Evolutionary conservation across 2,329 filamentous ascomycete genomes (phyloP), one percentile per base, ranked within the genome.

Genomic region (Alternaria longipes): DNA sequence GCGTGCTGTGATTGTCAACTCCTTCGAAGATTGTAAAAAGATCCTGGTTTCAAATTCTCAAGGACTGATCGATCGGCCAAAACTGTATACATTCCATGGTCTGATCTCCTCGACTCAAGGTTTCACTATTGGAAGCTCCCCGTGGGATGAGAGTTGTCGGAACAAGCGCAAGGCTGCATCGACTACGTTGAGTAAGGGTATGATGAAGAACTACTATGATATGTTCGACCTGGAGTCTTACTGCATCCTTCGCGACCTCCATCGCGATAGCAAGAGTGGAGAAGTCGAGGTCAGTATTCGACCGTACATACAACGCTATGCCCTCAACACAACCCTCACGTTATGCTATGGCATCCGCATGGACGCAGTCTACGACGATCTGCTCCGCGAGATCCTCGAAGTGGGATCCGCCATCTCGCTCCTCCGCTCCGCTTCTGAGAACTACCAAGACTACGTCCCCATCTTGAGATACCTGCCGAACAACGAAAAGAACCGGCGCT

Each of bases 181-280:
- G 1, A 81, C 80, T 1, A 83, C 84, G 0, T 71, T 86, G 1
- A 79, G 81, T 14, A 72, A 82, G 24, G 78, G 81, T 36, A 81
- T 82, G 4, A 76, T 86, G 71, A 78, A 80, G 54, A 81, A 76
- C 16, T 86, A 86, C 65, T 75, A 80, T 24, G 80, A 83, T 4
- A 86, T 86, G 84, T 84, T 86, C 60, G 84, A 86, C 64, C 68
- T 86, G 24, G 84, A 86, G 66, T 82, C 78, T 20, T 85, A 81
- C 59, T 84, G 83, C 56, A 84, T 86, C 36, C 66, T 84, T 0
- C 76, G 82, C 11, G 84, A 86, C 63, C 59, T 86, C 30, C 67
- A 78, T 0, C 74, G 73, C 9, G 83, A 86, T 61, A 82, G 80
- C 61, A 70, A 78, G 9, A 72, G 77, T 26, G 81, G 81, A 2